These are phyloP conservation scores for Gaultheria prostrata DNA, from an alignment of 148 eudicot species.

Conservation along the genomic window DNA sequence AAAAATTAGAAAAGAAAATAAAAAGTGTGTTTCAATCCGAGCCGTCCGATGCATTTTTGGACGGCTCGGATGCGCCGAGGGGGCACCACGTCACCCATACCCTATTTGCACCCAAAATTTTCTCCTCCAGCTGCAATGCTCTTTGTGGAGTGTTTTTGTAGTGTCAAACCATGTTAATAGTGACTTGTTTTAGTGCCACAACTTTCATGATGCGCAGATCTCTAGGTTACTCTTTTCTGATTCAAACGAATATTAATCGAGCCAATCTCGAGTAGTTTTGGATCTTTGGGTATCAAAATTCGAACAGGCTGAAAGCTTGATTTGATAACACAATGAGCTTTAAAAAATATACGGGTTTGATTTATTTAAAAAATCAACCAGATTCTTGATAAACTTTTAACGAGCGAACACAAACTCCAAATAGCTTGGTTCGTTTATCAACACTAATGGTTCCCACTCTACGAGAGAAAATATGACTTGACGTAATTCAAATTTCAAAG, in stretches of 20 bases:
- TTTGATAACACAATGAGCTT: not conserved
- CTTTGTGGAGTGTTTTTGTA: no score
- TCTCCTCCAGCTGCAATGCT: not conserved
- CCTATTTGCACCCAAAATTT: no score
- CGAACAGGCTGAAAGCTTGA: not conserved
- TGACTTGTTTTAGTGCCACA: not conserved
- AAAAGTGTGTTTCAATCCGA: no score
- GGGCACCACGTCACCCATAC: no score
- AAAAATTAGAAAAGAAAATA: no score
- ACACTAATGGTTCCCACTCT: no score
- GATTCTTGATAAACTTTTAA: no score
- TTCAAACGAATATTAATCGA: not conserved
- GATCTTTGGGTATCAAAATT: not conserved
- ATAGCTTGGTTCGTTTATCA: no score
- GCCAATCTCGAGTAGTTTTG: not conserved
- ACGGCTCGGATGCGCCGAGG: no score
- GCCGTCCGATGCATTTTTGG: no score
- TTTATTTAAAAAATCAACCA: not conserved
- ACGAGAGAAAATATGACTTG: no score
- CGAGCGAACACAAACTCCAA: not conserved
- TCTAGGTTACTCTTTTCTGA: not conserved
- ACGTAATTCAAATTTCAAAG: not conserved
- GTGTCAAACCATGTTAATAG: no score
- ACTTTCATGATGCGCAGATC: not conserved
- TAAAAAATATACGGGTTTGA: not conserved